Evolutionary conservation across 202 grass and related monocot genomes (phyloP).

Genomic region (Saccharum hybrid): DNA sequence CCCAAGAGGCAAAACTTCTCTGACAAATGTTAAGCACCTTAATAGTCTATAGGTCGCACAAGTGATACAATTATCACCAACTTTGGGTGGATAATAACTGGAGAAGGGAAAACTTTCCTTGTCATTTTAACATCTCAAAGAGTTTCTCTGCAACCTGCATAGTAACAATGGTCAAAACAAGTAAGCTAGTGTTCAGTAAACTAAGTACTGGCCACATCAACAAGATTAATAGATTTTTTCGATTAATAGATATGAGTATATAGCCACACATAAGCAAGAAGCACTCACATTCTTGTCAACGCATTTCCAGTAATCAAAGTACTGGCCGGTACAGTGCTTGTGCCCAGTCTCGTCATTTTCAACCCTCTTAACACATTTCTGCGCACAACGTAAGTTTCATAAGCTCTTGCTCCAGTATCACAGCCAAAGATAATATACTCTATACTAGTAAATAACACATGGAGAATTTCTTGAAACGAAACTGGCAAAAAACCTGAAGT

Average conservation of each 20-base stretch:
- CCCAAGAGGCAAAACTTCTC: slow-evolving; percentile 37
- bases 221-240: neutral
- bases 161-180: slow-evolving; percentile 24
- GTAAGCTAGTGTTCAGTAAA: slow-evolving; percentile 16
- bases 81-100: slow-evolving; percentile 30
- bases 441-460: neutral
- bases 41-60: slow-evolving; percentile 31
- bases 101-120: slow-evolving; percentile 36
- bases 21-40: slow-evolving; percentile 44
- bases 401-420: slow-evolving; percentile 33
- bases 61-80: slow-evolving; percentile 43
- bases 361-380: slow-evolving; percentile 88
- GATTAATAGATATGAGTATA: neutral
- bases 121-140: slow-evolving; percentile 77
- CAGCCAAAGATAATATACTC: slow-evolving; percentile 24
- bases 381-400: slow-evolving; percentile 32
- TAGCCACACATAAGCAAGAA: slow-evolving; percentile 8
- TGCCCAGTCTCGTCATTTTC: slow-evolving; percentile 72
- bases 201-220: neutral
- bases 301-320: slow-evolving; percentile 92
- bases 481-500: neutral
- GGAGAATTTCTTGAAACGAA: slow-evolving; percentile 28
- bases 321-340: slow-evolving; percentile 94
- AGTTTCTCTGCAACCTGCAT: slow-evolving; percentile 88
- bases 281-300: slow-evolving; percentile 79